Conservation (phyloP, 192 early-diverging fungal genomes). For the Phlyctochytrium planicorne region DNA sequence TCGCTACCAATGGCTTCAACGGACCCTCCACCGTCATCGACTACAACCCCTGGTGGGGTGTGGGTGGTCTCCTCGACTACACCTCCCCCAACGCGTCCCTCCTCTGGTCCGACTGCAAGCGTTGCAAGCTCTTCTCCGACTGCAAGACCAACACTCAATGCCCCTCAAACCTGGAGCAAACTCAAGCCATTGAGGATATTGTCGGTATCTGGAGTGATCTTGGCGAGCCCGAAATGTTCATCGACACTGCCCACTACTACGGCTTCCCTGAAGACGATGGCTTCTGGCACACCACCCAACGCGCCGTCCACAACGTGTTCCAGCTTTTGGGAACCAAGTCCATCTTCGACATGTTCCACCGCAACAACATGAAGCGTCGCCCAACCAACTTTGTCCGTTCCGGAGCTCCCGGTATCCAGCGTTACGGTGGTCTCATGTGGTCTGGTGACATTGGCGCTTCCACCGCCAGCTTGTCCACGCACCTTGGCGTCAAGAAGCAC, state of each 20-base stretch:
- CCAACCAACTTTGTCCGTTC: constrained; percentile 9
- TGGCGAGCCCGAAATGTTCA: constrained; percentile 23
- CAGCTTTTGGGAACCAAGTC: constrained; percentile 18
- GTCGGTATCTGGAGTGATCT: constrained; percentile 20
- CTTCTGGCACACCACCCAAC: constrained; percentile 9
- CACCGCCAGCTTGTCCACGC: constrained; percentile 6
- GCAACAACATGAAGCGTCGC: constrained; percentile 13
- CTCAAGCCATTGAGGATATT: constrained; percentile 8
- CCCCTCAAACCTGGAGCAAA: constrained; percentile 2
- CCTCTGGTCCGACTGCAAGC: constrained; percentile 22
- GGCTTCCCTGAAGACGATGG: constrained; percentile 17
- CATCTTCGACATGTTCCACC: constrained; percentile 11
- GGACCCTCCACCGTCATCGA: constrained; percentile 4
- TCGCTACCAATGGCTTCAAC: constrained; percentile 9
- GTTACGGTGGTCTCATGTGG: constrained; percentile 22
- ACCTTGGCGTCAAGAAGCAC: constrained; percentile 19
- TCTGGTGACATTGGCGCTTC: constrained; percentile 14
- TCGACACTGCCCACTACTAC: constrained; percentile 4
- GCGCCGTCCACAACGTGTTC: constrained; percentile 21
- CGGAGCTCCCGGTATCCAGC: constrained; percentile 21
- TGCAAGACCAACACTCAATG: background rate
- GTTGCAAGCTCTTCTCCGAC: constrained; percentile 11
- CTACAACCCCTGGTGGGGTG: constrained; percentile 27
- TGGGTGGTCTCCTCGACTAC: constrained; percentile 14
- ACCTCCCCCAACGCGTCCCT: constrained; percentile 9